phyloP scores from a whole-genome alignment of 495 filamentous ascomycete genomes.

The Eremomyces bilateralis region DNA sequence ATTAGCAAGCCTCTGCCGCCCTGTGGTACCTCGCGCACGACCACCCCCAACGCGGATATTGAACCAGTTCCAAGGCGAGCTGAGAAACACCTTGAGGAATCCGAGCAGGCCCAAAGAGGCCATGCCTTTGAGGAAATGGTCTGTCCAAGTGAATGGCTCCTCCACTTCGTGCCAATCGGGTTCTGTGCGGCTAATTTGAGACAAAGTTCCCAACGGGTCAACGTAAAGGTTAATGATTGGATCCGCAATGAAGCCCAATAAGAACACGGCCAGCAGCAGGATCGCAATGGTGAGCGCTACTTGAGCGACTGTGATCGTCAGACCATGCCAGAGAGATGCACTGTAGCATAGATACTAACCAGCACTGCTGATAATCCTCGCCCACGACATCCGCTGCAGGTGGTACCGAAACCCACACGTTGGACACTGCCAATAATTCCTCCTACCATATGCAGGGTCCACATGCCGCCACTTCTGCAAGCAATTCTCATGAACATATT shows the following conservation, averaged over 20 bases:
- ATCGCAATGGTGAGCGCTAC: slow-evolving; percentile 45
- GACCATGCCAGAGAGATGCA: not conserved
- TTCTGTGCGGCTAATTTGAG: slow-evolving; percentile 12
- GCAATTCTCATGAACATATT: slow-evolving; percentile 92
- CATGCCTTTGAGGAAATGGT: slow-evolving; percentile 76
- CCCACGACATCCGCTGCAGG: slow-evolving; percentile 55
- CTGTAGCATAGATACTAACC: slow-evolving; percentile 11
- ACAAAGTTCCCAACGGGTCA: slow-evolving; percentile 40
- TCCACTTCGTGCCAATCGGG: slow-evolving; percentile 12
- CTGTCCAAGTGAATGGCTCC: slow-evolving; percentile 37
- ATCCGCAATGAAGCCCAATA: slow-evolving; percentile 79
- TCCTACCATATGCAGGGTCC: slow-evolving; percentile 38
- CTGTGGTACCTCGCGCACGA: slow-evolving; percentile 32
- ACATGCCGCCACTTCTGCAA: slow-evolving; percentile 66
- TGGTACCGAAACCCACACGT: slow-evolving; percentile 76
- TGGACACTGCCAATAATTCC: slow-evolving; percentile 70
- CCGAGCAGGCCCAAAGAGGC: slow-evolving; percentile 68
- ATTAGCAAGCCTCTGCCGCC: slow-evolving; percentile 48
- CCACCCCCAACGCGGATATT: slow-evolving; percentile 32
- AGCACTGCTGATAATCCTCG: slow-evolving; percentile 48
- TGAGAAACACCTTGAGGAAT: slow-evolving; percentile 59
- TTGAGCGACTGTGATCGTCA: slow-evolving; percentile 24
- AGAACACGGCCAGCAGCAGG: slow-evolving; percentile 45
- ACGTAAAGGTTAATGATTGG: slow-evolving; percentile 77
- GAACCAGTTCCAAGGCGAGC: slow-evolving; percentile 43